Base-by-base conservation (phyloP, 306 rosid genomes). In the Trifolium subterraneum region DNA sequence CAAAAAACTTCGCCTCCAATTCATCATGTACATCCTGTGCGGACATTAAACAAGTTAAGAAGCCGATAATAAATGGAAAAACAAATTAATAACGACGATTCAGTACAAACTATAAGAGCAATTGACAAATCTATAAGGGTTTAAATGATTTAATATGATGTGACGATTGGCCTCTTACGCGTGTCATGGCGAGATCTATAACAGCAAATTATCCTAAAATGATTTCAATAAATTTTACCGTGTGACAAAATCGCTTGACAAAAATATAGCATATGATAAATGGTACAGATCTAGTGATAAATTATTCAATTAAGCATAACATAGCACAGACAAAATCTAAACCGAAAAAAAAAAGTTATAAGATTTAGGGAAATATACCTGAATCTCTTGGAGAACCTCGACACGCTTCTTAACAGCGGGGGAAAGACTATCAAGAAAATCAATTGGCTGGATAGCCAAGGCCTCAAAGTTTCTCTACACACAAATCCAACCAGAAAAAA, bases 11-110 rank as follows among this genome's bases (percentile, higher is more conserved):
- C 0, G 87, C 82, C 79, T 87, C 91, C 3, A 88, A 44, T 41
- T 90, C 96, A 70, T 90, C 95, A 35, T 90, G 98, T 64, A 87
- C 73, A 52, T 85, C 75, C 96, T 93, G 89, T 71, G 70, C 10
- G 51, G 23, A 12, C n/a, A 71, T 4, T 56, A 80, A 38, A 14
- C 9, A 42, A 68, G 4, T 1, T 73, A 39, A n/a, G n/a, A 18
- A 3, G 31, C 11, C 44, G 7, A 54, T 14, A 8, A 8, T 10
- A 39, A 54, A 39, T 54, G 41, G 1, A 22, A 36, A 0, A 47
- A 35, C 18, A 27, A 4, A 61, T 47, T 14, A 64, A 27, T 31
- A 15, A 15, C 2, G 31, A 16, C 12, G n/a, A 19, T 54, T 52
- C 4, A 5, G 12, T 52, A 18, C 59, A 5, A 52, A 19, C 14